These are phyloP conservation scores for Colletotrichum paranaense DNA, from an alignment of 2,329 filamentous ascomycete species.

Conservation along the genomic window DNA sequence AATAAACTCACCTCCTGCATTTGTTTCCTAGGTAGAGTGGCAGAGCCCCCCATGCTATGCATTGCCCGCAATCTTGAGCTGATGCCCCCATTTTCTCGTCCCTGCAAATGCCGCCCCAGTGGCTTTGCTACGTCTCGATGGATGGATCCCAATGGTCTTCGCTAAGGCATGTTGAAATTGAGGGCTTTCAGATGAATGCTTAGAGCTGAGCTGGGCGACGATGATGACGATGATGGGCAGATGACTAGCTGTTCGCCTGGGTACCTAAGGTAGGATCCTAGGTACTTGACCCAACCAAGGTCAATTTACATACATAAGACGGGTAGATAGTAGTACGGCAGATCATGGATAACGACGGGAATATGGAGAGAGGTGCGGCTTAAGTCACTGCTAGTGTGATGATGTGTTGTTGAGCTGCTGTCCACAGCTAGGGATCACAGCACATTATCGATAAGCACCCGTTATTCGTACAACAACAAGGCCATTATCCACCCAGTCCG, in stretches of 20 bases:
- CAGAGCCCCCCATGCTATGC: not conserved
- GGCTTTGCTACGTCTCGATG: constrained; percentile 12
- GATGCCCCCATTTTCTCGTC: constrained; percentile 6
- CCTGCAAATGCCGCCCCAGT: constrained; percentile 16
- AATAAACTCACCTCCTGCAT: constrained; percentile 1
- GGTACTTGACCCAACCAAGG: not conserved
- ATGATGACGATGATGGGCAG: constrained; percentile 4
- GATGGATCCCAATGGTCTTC: constrained; percentile 10
- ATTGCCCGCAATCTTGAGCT: not conserved
- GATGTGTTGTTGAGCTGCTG: not conserved
- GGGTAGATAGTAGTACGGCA: not conserved
- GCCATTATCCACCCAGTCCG: not conserved
- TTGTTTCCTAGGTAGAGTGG: not conserved
- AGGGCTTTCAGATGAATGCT: constrained; percentile 14
- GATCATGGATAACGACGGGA: not conserved
- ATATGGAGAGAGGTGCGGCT: not conserved
- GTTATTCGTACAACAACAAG: not conserved
- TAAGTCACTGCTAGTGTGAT: not conserved
- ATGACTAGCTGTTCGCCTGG: not conserved
- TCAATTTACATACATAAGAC: not conserved
- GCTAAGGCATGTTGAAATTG: constrained; percentile 27
- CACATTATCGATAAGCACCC: constrained; percentile 9
- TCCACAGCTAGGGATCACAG: not conserved
- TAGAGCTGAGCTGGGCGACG: constrained; percentile 17
- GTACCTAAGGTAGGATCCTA: too few species aligned